Percentiles rank a stretch among this genome's conserved stretches.
phyloP scores from a whole-genome alignment of 345 rosid species.

The Aurinia saxatilis region DNA sequence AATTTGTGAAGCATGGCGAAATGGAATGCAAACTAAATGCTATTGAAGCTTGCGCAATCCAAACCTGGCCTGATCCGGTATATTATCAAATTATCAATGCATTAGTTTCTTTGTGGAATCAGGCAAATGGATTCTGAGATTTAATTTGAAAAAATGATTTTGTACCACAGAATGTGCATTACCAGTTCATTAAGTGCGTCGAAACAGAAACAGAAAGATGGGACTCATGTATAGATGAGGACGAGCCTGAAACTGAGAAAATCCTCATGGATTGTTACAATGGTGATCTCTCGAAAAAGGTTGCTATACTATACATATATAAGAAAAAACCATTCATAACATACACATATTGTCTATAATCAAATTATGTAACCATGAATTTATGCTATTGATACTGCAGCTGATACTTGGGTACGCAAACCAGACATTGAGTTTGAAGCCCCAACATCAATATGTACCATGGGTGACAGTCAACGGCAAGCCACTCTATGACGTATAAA shows the following conservation, averaged over 20 bases:
- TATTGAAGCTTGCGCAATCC: constrained; percentile 57
- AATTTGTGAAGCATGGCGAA: constrained; percentile 52
- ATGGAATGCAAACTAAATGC: constrained; percentile 61
- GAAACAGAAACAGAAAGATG: constrained; percentile 12
- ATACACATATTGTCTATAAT: background rate
- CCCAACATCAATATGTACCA: constrained; percentile 1
- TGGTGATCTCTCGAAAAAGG: constrained; percentile 12
- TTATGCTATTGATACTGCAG: background rate
- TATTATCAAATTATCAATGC: too few species aligned
- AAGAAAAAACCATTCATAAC: background rate
- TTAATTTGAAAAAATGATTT: background rate
- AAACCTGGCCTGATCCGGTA: constrained; percentile 43
- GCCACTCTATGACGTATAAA: constrained; percentile 10
- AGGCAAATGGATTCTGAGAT: too few species aligned
- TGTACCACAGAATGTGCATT: constrained; percentile 36
- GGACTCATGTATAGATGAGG: constrained; percentile 2
- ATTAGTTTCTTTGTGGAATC: too few species aligned
- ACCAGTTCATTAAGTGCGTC: constrained; percentile 32
- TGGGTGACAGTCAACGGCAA: constrained; percentile 15
- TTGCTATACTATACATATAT: background rate
- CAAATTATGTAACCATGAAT: too few species aligned
- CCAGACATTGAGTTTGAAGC: background rate
- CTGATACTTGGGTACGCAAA: constrained; percentile 18
- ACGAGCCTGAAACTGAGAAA: background rate
- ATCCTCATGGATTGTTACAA: constrained; percentile 21